Percentiles rank a stretch among this genome's conserved stretches.
Conservation (phyloP, 768 basidiomycete genomes). For the Phaffia australis region DNA sequence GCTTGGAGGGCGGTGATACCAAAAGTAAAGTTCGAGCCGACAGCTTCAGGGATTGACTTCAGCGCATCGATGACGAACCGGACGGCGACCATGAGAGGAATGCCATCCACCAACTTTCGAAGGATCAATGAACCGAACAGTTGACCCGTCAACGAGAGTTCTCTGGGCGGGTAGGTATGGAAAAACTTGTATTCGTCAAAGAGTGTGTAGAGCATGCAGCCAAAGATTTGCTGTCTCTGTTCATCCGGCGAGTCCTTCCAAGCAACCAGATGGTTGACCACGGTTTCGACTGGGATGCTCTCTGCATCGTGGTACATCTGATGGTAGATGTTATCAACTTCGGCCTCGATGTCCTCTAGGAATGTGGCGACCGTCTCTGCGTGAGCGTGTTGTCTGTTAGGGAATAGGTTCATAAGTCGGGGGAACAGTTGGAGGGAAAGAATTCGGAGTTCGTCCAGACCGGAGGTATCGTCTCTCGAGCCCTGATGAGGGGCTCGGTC, state of each 20-base stretch:
- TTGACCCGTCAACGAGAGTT: constrained; percentile 89
- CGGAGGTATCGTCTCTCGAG: constrained; percentile 60
- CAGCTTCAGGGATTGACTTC: constrained; percentile 77
- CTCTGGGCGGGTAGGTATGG: constrained; percentile 85
- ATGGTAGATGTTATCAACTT: constrained; percentile 92
- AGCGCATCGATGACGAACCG: constrained; percentile 93
- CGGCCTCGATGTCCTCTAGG: constrained; percentile 73
- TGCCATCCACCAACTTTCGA: constrained; percentile 80
- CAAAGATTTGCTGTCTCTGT: constrained; percentile 89
- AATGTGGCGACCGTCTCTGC: constrained; percentile 83
- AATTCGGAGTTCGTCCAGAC: constrained; percentile 83
- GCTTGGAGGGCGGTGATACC: constrained; percentile 80
- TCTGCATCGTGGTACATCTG: constrained; percentile 80
- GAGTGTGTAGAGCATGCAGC: constrained; percentile 98
- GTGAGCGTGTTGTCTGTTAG: constrained; percentile 69
- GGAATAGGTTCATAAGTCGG: constrained; percentile 83
- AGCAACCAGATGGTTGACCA: constrained; percentile 74
- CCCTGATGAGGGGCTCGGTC: constrained; percentile 60
- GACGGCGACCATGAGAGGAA: constrained; percentile 89
- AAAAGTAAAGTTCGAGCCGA: constrained; percentile 70
- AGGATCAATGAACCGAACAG: constrained; percentile 95
- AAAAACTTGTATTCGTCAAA: constrained; percentile 99
- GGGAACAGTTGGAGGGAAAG: constrained; percentile 89
- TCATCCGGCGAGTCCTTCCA: constrained; percentile 70
- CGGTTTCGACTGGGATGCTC: constrained; percentile 85